Conservation (phyloP, 495 filamentous ascomycete genomes). For the Chaetomium tenue region DNA sequence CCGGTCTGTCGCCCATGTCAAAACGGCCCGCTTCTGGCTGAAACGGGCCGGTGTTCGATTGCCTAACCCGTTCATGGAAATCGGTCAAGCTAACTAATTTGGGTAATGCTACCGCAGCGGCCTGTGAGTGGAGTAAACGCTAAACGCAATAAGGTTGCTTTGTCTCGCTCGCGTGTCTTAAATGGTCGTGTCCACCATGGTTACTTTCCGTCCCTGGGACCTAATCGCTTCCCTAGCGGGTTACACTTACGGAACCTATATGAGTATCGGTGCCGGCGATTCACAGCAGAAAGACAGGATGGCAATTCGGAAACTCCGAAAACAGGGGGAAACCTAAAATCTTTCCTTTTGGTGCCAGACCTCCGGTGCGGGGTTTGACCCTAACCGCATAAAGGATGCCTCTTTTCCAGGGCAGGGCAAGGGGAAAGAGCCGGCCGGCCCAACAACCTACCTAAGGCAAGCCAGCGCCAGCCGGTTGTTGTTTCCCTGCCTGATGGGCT, state of each 20-base stretch:
- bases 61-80: too few species aligned
- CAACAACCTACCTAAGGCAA: too few species aligned
- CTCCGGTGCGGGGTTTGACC: neutral
- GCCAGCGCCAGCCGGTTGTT: neutral
- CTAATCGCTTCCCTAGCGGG: neutral
- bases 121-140: conserved; percentile 9
- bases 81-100: neutral
- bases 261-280: neutral
- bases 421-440: neutral
- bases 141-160: conserved; percentile 14
- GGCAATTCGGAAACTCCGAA: too few species aligned
- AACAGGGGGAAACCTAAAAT: neutral
- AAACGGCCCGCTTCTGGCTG: too few species aligned
- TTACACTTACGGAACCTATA: neutral
- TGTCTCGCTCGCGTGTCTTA: conserved; percentile 4
- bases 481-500: neutral
- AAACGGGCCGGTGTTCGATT: too few species aligned
- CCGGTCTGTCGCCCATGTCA: too few species aligned
- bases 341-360: conserved; percentile 12
- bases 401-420: neutral
- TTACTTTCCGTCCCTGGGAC: neutral
- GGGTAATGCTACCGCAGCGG: neutral
- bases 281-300: neutral
- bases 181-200: neutral
- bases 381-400: conserved; percentile 10